Base-by-base conservation (phyloP, 768 basidiomycete genomes). In the Holtermannia corniformis region DNA sequence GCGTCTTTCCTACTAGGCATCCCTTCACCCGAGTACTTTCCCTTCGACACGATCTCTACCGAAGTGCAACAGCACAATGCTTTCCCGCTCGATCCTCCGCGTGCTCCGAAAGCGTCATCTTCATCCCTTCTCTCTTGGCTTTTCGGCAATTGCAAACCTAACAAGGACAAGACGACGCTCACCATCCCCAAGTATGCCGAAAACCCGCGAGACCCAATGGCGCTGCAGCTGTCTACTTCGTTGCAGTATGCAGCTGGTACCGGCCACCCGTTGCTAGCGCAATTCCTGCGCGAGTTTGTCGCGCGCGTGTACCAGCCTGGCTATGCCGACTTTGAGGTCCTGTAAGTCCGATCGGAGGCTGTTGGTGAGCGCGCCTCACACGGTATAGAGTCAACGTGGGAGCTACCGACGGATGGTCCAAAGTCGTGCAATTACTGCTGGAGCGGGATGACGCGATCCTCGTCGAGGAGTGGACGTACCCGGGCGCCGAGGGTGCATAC, bases 301-400 rank as follows among this genome's bases (percentile, higher is more conserved):
- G 59, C 59, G 28, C 78, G 70, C 52, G 75, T 79, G 25, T 77
- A 72, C 61, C 62, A 67, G 32, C 77, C 73, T 12, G 82, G 72
- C 2, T 86, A 85, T 68, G 65, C 72, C 5, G 78, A 87, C 64
- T 86, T 75, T 64, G 70, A 75, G 3, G 78, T 77, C 1, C 65
- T 86, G 22, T 37, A 16, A 37, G 32, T 37, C 16, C 10, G 7
- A 16, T 16, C 16, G 59, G 82, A 0, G 7, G 76, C 82, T 53
- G 75, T 75, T 19, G 84, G 83, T 16, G 85, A 83, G 62, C 85
- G 83, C 0, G 84, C 83, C 60, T 82, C n/a, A n/a, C n/a, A n/a
- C n/a, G 78, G 62, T 76, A 46, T 37, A 37, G 32, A 16, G 37
- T 71, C 48, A 71, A 73, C 56, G 59, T 67, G 16, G 73, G 74